Evolutionary conservation across 371 early-diverging fungal genomes (phyloP).

Genomic region (Nosema muscidifuracis): DNA sequence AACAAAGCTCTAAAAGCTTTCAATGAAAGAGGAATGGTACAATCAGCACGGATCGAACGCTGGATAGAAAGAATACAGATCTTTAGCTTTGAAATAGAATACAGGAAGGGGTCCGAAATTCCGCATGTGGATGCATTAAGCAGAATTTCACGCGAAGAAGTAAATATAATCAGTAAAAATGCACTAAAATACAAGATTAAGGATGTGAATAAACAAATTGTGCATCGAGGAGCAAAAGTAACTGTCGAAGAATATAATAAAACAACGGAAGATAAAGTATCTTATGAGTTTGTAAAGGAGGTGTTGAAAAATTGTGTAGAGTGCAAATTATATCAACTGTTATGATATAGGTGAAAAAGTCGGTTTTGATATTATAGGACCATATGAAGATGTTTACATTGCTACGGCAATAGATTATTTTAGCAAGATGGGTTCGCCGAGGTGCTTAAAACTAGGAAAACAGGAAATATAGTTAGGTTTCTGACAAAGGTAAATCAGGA

Average conservation of each 20-base stretch:
- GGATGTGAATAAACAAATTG: no score
- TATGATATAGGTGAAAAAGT: conserved; percentile 3
- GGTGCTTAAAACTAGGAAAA: background rate
- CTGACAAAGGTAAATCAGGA: background rate
- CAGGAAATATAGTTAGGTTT: background rate
- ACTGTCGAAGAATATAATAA: background rate
- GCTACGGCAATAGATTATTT: conserved; percentile 17
- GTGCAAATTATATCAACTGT: background rate
- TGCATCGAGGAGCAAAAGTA: no score
- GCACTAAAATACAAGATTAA: no score
- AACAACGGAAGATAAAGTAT: background rate
- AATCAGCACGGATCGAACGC: conserved; percentile 19
- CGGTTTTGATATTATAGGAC: conserved; percentile 7
- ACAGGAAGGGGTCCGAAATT: conserved; percentile 13
- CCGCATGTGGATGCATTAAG: no score
- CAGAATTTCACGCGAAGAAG: no score
- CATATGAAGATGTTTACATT: background rate
- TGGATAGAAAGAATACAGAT: conserved; percentile 22
- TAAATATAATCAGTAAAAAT: no score
- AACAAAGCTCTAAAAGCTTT: conserved; percentile 42
- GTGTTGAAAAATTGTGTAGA: background rate
- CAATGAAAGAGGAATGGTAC: conserved; percentile 15
- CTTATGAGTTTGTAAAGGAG: background rate
- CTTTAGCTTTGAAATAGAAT: conserved; percentile 30
- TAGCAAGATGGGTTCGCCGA: background rate